Evolutionary conservation across 768 basidiomycete species (phyloP).

Genomic region (Coprinopsis strossmayeri): DNA sequence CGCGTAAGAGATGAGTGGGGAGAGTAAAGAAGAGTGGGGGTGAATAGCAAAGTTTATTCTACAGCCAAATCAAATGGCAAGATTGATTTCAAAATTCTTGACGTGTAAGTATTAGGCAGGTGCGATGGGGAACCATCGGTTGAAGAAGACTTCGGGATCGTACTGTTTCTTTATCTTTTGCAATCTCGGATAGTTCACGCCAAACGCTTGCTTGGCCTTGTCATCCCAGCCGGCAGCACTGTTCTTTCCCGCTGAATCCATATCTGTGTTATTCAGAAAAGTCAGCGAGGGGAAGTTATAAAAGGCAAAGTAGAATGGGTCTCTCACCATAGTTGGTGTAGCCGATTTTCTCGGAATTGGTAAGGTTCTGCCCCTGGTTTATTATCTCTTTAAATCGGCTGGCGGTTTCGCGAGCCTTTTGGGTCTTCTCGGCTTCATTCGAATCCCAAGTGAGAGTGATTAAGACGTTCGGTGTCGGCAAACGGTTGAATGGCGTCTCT

Average conservation of each 20-base stretch:
- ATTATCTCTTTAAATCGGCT: conserved; percentile 26
- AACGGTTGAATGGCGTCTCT: conserved; percentile 34
- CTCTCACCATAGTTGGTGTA: conserved; percentile 45
- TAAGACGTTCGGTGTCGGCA: conserved; percentile 25
- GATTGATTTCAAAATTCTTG: too few relatives aligned
- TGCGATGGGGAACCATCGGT: conserved; percentile 8
- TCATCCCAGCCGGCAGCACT: not conserved
- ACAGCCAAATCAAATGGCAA: too few relatives aligned
- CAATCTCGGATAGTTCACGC: conserved; percentile 28
- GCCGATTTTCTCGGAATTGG: conserved; percentile 23
- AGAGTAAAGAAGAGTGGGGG: too few relatives aligned
- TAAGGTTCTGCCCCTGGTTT: conserved; percentile 22
- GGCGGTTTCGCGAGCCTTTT: conserved; percentile 23
- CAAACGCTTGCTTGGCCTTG: conserved; percentile 24
- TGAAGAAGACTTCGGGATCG: conserved; percentile 34
- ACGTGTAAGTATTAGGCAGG: not conserved
- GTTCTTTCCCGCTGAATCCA: not conserved
- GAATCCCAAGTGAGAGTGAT: conserved; percentile 28
- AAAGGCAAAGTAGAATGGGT: not conserved
- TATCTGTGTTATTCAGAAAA: not conserved
- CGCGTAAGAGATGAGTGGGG: too few relatives aligned
- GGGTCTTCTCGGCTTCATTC: conserved; percentile 22
- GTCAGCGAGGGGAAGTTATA: not conserved
- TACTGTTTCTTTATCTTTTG: conserved; percentile 32
- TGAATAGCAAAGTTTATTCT: not conserved